Evolutionary conservation across 768 basidiomycete genomes (phyloP), one percentile per base, ranked within the genome.

Genomic region (Boletus sp.): DNA sequence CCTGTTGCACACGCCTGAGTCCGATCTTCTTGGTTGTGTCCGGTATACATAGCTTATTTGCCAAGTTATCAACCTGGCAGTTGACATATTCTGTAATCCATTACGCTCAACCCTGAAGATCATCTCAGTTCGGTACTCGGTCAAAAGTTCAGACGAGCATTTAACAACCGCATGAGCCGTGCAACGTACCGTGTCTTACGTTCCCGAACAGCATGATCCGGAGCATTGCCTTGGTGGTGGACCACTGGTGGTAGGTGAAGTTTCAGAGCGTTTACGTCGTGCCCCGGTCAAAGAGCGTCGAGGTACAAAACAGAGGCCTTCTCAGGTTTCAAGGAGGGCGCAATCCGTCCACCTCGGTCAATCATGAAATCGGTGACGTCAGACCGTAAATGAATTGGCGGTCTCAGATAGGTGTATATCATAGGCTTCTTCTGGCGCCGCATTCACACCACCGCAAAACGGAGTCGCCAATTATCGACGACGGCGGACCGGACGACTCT

Each of bases 321-420:
- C 11, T 50, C 28, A 7, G 3, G 28, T 29, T 29, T n/a, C 14
- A 37, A 50, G 18, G 12, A 29, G 24, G 6, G 20, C 14, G 20
- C 28, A 17, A n/a, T 47, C 28, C 10, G 20, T 24, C 17, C 12
- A 47, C 14, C 12, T 8, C 18, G 24, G 52, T 36, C 61, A 47
- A 57, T 61, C 52, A 54, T 57, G 49, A 32, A 29, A 33, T 50
- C 11, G 20, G 32, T 57, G 30, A 48, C 55, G 52, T 50, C 11
- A 33, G 33, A 24, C 11, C 15, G 3, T 32, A 15, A 9, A n/a
- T 7, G 8, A 9, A 28, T 12, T 24, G 20, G 17, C 17, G 32
- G 17, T 10, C 24, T 46, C 28, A 17, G 11, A 46, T 29, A 17
- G 3, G 8, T 20, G 24, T n/a, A 39, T n/a, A 39, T 8, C n/a